These are phyloP conservation scores for Claviceps fusiformis DNA, from an alignment of 2,329 filamentous ascomycete species.

Conservation along the genomic window DNA sequence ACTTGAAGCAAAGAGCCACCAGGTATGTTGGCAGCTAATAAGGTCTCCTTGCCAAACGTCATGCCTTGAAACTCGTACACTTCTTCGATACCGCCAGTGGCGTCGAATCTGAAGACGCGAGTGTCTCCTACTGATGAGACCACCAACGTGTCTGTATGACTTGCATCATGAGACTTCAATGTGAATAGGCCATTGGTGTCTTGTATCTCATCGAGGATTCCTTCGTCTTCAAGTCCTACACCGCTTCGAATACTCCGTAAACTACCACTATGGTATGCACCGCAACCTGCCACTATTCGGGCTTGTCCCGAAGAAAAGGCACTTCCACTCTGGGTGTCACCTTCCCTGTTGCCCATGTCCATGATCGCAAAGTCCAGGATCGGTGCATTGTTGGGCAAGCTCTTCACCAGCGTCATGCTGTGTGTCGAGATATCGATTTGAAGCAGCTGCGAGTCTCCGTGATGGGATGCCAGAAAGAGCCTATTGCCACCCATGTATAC, in stretches of 20 bases:
- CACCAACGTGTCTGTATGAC: constrained; percentile 54
- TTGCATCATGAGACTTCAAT: constrained; percentile 36
- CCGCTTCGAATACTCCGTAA: constrained; percentile 85
- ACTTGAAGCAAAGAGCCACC: constrained; percentile 60
- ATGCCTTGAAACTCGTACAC: constrained; percentile 63
- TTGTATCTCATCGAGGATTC: constrained; percentile 65
- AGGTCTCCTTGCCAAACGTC: constrained; percentile 53
- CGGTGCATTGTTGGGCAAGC: constrained; percentile 63
- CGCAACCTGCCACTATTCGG: constrained; percentile 82
- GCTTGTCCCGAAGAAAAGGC: constrained; percentile 94
- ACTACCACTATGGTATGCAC: constrained; percentile 77
- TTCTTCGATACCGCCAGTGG: constrained; percentile 72
- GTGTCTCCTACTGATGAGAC: constrained; percentile 77
- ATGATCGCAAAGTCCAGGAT: constrained; percentile 91
- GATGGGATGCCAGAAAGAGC: constrained; percentile 82
- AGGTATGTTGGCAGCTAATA: constrained; percentile 55
- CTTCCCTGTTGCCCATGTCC: constrained; percentile 82
- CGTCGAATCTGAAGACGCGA: constrained; percentile 63
- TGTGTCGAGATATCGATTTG: constrained; percentile 31
- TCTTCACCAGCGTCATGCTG: constrained; percentile 55
- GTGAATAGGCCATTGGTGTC: constrained; percentile 63
- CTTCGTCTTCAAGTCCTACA: constrained; percentile 79
- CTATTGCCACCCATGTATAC: constrained; percentile 63
- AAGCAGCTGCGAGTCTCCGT: constrained; percentile 81
- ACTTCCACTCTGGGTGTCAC: constrained; percentile 60